Evolutionary conservation across 2,329 filamentous ascomycete species (phyloP).

Genomic region (Orbilia brochopaga): DNA sequence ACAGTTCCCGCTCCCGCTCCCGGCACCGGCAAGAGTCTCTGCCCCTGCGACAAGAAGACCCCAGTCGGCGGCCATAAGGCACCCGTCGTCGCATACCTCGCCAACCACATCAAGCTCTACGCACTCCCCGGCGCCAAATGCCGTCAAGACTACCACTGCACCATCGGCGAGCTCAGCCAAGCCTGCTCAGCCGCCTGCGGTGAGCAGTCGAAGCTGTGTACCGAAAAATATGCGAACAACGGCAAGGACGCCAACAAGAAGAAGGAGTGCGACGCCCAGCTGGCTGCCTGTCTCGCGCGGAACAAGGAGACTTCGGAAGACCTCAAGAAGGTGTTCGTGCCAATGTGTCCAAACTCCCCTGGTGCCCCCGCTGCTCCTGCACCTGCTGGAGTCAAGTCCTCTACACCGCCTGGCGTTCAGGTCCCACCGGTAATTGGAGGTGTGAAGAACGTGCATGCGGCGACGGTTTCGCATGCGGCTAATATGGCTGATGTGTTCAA

Average conservation of each 20-base stretch:
- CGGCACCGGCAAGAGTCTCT: neutral
- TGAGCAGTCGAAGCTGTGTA: constrained; percentile 17
- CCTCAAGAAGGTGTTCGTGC: neutral
- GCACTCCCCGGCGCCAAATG: constrained; percentile 14
- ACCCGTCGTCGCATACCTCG: constrained; percentile 7
- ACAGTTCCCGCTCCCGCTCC: neutral
- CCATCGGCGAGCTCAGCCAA: neutral
- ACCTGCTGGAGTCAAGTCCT: neutral
- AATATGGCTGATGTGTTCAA: neutral
- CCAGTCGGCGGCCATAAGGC: neutral
- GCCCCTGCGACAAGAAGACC: neutral
- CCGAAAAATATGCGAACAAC: constrained; percentile 1
- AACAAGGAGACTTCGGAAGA: neutral
- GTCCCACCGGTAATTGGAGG: neutral
- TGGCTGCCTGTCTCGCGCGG: neutral
- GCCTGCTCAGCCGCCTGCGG: constrained; percentile 25
- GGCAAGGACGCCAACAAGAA: constrained; percentile 11
- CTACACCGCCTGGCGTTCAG: neutral
- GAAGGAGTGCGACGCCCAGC: constrained; percentile 12
- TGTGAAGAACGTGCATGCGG: neutral
- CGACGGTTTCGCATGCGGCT: neutral
- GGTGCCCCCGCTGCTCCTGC: neutral
- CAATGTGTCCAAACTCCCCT: neutral
- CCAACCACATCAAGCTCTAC: constrained; percentile 14
- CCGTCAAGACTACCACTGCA: constrained; percentile 23